Base-by-base conservation (phyloP, 2,329 filamentous ascomycete species). In the Teratosphaeria viscida region DNA sequence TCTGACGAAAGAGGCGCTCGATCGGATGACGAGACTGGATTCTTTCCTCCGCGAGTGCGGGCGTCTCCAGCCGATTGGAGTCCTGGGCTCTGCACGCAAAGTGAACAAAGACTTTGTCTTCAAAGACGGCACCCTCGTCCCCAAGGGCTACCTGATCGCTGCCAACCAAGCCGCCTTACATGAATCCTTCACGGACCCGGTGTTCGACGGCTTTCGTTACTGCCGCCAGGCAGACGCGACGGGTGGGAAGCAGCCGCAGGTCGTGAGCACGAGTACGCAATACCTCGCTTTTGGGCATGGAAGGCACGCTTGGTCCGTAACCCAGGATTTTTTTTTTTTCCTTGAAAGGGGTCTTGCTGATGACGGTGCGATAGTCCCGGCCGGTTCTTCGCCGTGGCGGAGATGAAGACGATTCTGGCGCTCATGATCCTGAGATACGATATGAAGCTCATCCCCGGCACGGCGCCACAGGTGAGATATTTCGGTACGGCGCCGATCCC, bases 251-350 rank as follows among this genome's bases (percentile, higher is more conserved):
- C 57, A 58, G 54, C 53, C 47, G 37, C 57, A 56, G 32, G 23
- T 39, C 23, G 54, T 59, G 35, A 56, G 53, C 16, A 59, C 54
- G 43, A n/a, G 10, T 7, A 34, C 35, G 16, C 35, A 56, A 5
- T 59, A 59, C 23, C 26, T 59, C 6, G 43, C 55, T 27, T 59
- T 59, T 52, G 57, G 54, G 6, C 57, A 52, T 27, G 57, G 57
- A 10, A 56, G 54, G 49, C 53, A 59, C 32, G 54, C 35, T 27
- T 26, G 49, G 35, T 26, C 35, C n/a, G 26, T 53, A 5, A 26
- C 10, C n/a, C 37, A 0, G 12, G 2, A 14, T 5, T n/a, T n/a
- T 43, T 19, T 32, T 32, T 32, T 32, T 29, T 23, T 23, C 2
- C 2, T 2, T 23, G 23, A 23, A 23, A 1, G 23, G 23, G 2